Evolutionary conservation across 148 eudicot species (phyloP), one percentile per base, ranked within the genome.

Genomic region (Chenopodium berlandieri): DNA sequence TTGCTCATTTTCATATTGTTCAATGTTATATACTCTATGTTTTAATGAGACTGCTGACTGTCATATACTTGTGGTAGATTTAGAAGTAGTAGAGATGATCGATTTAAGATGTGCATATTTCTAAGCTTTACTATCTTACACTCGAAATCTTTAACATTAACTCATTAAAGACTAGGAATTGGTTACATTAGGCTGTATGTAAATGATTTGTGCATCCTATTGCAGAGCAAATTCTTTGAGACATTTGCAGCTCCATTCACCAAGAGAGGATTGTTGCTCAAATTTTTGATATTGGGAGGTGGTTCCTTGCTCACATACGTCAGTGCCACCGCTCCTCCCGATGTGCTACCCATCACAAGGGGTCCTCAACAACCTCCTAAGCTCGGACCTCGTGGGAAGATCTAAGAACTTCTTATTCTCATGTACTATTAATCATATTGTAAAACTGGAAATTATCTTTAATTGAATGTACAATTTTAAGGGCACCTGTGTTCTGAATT

Each of bases 221-320:
- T 88, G 89, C 92, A 97, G 99, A 97, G 99, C 96, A 94, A 97
- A 83, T 97, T 94, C 94, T 97, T 94, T 76, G 98, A 94, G 91
- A 94, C 99, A 82, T 97, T 97, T 86, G 99, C 95, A 37, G 98
- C 94, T 67, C 99, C 99, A 54, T 97, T 97, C 91, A 97, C 99
- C 66, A 97, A 97, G 95, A 97, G 97, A 89, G 99, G 98, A 37
- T 83, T 97, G 76, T 85, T 97, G 91, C 94, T 97, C 83, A 97
- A 94, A 66, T 94, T 97, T 82, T 89, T 94, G 91, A 90, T 94
- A 65, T 77, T 97, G 85, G 99, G 98, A 80, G 99, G 98, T 52
- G 97, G 99, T 67, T 87, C 91, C 47, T 85, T 92, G 83, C 89
- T 94, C 37, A 92, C 97, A 64, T 94, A 97, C 60, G 82, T 92